A percentile compares a stretch with the other conserved stretches of the same genome.
phyloP scores from a whole-genome alignment of 2,329 filamentous ascomycete species.

The Epichloe aotearoae region DNA sequence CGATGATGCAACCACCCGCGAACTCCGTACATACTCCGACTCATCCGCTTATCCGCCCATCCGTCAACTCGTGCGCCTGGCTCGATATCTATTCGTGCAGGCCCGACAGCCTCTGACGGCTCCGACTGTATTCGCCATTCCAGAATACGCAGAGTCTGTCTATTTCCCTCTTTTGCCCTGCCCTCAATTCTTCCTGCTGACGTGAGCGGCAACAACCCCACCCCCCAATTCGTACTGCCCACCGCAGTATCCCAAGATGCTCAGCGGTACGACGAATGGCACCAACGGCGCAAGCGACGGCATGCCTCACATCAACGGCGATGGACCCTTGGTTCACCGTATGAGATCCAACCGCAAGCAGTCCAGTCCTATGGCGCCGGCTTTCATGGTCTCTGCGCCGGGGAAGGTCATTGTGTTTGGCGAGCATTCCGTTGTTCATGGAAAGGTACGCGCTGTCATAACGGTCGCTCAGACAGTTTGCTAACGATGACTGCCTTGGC shows the following conservation, averaged over 20 bases:
- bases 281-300: conserved; percentile 14
- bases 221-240: not conserved
- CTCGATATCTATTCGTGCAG: not conserved
- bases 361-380: conserved; percentile 59
- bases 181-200: not conserved
- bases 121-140: not conserved
- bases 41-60: too few relatives aligned
- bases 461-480: not conserved
- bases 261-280: conserved; percentile 13
- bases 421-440: conserved; percentile 95
- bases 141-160: not conserved
- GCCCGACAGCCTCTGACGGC: not conserved
- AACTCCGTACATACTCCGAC: too few relatives aligned
- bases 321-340: conserved; percentile 20
- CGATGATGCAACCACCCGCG: too few relatives aligned
- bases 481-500: not conserved
- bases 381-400: conserved; percentile 96
- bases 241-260: conserved; percentile 2
- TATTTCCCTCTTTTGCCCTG: not conserved
- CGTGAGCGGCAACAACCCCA: not conserved
- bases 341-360: conserved; percentile 38
- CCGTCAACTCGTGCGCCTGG: not conserved
- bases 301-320: conserved; percentile 20
- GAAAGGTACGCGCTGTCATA: conserved; percentile 50
- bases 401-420: conserved; percentile 98